Conservation (phyloP, 805 yeast species). For the Myxozyma sirexii region DNA sequence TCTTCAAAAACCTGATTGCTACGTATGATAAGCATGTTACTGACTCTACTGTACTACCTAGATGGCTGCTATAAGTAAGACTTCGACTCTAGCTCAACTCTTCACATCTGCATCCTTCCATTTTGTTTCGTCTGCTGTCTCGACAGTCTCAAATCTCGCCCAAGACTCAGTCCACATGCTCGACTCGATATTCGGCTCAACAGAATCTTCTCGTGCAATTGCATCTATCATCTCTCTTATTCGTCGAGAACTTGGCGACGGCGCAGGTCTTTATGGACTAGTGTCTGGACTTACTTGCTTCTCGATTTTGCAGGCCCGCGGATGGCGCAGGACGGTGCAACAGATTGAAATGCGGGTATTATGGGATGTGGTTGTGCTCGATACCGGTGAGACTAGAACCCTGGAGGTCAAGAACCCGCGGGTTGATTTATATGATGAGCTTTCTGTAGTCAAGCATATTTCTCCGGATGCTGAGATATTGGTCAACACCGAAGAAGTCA, state of each 20-base stretch:
- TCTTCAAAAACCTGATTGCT: too few relatives aligned
- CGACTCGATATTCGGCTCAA: slow-evolving; percentile 41
- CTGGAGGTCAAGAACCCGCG: slow-evolving; percentile 28
- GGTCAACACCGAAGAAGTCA: slow-evolving; percentile 31
- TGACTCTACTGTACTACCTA: not conserved
- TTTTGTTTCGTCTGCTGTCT: slow-evolving; percentile 36
- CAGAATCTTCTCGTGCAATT: slow-evolving; percentile 42
- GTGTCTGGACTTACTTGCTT: slow-evolving; percentile 40
- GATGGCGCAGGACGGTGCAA: slow-evolving; percentile 35
- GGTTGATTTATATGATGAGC: slow-evolving; percentile 18
- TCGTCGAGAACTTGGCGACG: slow-evolving; percentile 40
- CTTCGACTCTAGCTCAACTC: slow-evolving; percentile 39
- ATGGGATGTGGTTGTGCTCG: slow-evolving; percentile 43
- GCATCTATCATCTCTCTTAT: slow-evolving; percentile 37
- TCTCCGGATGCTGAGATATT: slow-evolving; percentile 25
- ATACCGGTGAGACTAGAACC: slow-evolving; percentile 39
- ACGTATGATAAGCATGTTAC: too few relatives aligned
- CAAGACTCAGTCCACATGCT: slow-evolving; percentile 41
- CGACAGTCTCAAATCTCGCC: slow-evolving; percentile 35
- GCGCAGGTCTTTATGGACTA: slow-evolving; percentile 38
- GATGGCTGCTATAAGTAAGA: slow-evolving; percentile 33
- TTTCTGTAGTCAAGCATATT: slow-evolving; percentile 17
- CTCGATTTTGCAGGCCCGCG: slow-evolving; percentile 40
- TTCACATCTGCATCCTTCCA: slow-evolving; percentile 40
- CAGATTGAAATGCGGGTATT: slow-evolving; percentile 36